A percentile compares a stretch with the other conserved stretches of the same genome.
Evolutionary conservation across 192 early-diverging fungal genomes (phyloP).

Genomic region (Ambispora gerdemannii): DNA sequence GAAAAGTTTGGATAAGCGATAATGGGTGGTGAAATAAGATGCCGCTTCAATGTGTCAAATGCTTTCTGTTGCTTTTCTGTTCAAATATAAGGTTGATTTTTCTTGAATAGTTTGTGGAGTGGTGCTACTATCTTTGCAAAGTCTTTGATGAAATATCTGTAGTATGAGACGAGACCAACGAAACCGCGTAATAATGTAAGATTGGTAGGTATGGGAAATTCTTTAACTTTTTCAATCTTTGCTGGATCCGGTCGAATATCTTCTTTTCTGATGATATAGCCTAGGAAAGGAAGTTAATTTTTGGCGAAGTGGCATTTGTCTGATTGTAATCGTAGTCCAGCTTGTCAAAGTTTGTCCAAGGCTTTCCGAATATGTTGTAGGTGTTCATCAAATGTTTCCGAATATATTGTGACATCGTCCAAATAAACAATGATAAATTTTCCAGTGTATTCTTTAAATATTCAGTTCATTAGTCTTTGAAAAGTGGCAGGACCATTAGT

Average conservation of each 20-base stretch:
- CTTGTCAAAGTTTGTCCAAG: not conserved
- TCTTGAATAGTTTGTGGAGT: not conserved
- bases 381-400: constrained; percentile 30
- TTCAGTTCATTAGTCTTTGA: constrained; percentile 30
- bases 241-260: not conserved
- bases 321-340: constrained; percentile 2
- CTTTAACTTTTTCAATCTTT: constrained; percentile 25
- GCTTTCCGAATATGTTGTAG: not conserved
- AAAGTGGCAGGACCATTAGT: constrained; percentile 33
- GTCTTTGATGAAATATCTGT: not conserved
- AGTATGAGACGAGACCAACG: constrained; percentile 5
- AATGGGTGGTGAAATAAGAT: constrained; percentile 36
- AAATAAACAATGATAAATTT: constrained; percentile 29
- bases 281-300: constrained; percentile 10
- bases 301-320: constrained; percentile 9
- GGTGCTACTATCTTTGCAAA: not conserved
- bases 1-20: constrained; percentile 32
- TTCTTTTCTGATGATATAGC: constrained; percentile 18
- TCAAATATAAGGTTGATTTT: not conserved
- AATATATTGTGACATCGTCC: constrained; percentile 39
- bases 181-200: not conserved
- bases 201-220: constrained; percentile 4
- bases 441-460: constrained; percentile 4
- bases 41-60: constrained; percentile 32
- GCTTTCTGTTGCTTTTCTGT: not conserved